A percentile compares a stretch with the other conserved stretches of the same genome.
Evolutionary conservation across 106 monocot genomes (phyloP).

Genomic region (Chionographis japonica): DNA sequence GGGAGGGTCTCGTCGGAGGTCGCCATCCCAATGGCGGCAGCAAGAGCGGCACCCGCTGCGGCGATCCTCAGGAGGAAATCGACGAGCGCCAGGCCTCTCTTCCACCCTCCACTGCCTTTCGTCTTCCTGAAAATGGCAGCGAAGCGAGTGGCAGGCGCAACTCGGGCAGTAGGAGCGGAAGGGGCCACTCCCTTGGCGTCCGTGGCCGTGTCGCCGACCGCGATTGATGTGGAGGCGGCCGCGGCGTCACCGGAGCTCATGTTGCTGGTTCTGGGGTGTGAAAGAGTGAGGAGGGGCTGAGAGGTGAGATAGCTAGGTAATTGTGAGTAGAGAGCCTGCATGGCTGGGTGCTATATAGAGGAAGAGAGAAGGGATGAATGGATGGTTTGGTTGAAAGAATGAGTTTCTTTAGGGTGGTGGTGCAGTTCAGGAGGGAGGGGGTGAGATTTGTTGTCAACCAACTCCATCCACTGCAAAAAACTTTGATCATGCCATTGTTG

Average conservation of each 20-base stretch:
- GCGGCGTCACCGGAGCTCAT: constrained; percentile 14
- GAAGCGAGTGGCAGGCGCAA: neutral
- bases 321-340: neutral
- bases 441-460: too few species aligned
- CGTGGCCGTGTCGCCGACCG: neutral
- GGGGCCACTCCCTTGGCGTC: neutral
- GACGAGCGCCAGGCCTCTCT: constrained; percentile 26
- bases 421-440: too few species aligned
- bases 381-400: neutral
- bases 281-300: neutral
- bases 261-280: neutral
- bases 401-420: too few species aligned
- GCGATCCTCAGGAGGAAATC: constrained; percentile 45
- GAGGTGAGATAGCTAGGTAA: too few species aligned
- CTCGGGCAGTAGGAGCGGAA: neutral
- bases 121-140: constrained; percentile 7
- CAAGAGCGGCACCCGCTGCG: constrained; percentile 22
- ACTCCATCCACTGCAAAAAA: too few species aligned
- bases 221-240: constrained; percentile 6
- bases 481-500: too few species aligned
- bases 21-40: constrained; percentile 39
- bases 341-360: neutral
- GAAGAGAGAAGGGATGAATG: neutral
- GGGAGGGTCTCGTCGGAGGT: constrained; percentile 63
- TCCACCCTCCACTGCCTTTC: constrained; percentile 15